phyloP scores from a whole-genome alignment of 1,284 basidiomycete genomes.

The Sphaerobolus stellatus region DNA sequence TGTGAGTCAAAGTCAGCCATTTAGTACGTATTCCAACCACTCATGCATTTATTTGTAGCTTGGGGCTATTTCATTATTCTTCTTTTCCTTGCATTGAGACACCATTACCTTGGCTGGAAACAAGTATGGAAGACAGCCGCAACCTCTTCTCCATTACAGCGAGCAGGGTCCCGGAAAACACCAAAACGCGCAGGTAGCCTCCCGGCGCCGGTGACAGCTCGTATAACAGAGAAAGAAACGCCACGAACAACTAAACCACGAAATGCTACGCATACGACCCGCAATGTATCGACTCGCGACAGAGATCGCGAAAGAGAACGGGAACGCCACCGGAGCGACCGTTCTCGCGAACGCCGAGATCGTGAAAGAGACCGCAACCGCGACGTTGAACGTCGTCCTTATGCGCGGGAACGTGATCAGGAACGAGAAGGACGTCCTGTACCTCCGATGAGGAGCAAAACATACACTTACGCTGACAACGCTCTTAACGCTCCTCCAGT shows the following conservation, averaged over 20 bases:
- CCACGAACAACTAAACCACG: background rate
- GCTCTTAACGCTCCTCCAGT: constrained; percentile 11
- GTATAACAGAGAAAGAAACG: constrained; percentile 8
- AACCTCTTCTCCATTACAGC: constrained; percentile 7
- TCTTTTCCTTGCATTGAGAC: constrained; percentile 61
- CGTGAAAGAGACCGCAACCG: background rate
- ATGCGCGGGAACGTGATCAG: background rate
- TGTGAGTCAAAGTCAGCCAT: constrained; percentile 41
- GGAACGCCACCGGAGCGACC: no score
- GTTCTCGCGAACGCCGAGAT: constrained; percentile 1
- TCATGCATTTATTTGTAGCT: constrained; percentile 41
- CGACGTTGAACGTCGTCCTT: constrained; percentile 4
- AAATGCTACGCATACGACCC: background rate
- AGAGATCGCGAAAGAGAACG: no score
- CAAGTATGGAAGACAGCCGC: constrained; percentile 71
- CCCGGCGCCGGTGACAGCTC: constrained; percentile 35
- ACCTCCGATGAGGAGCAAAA: background rate
- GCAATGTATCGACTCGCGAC: background rate
- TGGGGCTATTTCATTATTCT: constrained; percentile 59
- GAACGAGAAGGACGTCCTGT: background rate
- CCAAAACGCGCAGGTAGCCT: constrained; percentile 19
- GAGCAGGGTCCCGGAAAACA: constrained; percentile 4
- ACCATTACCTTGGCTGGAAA: constrained; percentile 62
- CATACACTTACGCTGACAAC: constrained; percentile 11
- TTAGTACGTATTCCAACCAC: background rate